Percentiles rank a stretch among this genome's conserved stretches.
phyloP scores from a whole-genome alignment of 352 stramenopile species.

The Phytophthora macrochlamydospora region DNA sequence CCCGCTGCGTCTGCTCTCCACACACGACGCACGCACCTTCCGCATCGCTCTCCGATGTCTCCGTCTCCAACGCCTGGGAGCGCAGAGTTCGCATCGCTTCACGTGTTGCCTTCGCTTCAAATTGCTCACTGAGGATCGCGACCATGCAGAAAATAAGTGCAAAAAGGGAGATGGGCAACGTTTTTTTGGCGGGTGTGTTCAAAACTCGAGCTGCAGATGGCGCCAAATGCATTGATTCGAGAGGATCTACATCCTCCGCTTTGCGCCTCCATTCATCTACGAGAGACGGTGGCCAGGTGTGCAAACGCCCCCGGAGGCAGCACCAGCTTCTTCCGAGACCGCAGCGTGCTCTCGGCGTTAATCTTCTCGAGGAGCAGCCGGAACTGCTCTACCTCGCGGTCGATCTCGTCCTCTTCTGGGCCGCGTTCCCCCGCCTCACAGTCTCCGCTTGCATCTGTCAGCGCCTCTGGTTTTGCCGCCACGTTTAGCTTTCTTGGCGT shows the following conservation, averaged over 20 bases:
- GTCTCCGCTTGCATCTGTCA: conserved; percentile 31
- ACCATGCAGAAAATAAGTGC: not conserved
- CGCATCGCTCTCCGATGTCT: conserved; percentile 12
- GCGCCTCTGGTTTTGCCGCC: conserved; percentile 4
- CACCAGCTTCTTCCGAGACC: conserved; percentile 73
- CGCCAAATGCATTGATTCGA: not conserved
- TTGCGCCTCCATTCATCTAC: conserved; percentile 9
- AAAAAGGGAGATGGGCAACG: conserved; percentile 1
- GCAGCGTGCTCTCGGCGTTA: conserved; percentile 55
- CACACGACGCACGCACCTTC: conserved; percentile 46
- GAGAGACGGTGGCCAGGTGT: conserved; percentile 31
- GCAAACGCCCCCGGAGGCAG: conserved; percentile 68
- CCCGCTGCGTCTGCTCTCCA: conserved; percentile 36
- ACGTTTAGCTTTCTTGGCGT: conserved; percentile 15
- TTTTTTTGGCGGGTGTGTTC: conserved; percentile 3
- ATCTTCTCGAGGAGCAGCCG: conserved; percentile 75
- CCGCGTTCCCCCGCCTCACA: conserved; percentile 30
- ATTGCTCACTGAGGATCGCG: conserved; percentile 22
- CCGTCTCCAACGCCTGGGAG: not conserved
- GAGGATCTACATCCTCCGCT: not conserved
- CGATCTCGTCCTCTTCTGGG: conserved; percentile 60
- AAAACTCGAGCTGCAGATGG: not conserved
- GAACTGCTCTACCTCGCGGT: conserved; percentile 82
- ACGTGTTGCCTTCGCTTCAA: conserved; percentile 23
- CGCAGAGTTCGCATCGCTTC: conserved; percentile 28